Base-by-base conservation (phyloP, 192 early-diverging fungal species). In the Entomortierella chlamydospora region DNA sequence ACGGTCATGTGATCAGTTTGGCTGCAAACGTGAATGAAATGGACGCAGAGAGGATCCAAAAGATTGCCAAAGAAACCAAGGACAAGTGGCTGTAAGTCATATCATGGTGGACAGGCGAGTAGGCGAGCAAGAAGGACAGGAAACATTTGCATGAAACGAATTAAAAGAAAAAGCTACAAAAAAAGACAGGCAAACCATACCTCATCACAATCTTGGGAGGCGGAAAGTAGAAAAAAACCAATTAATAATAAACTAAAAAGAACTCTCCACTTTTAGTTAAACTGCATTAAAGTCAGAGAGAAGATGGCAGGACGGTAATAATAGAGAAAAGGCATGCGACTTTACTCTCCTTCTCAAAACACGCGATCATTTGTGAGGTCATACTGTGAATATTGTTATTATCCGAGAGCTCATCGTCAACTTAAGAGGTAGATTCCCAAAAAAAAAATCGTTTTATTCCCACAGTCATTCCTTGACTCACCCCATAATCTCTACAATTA, bases 31-130 rank as follows among this genome's bases (percentile, higher is more conserved):
- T 79, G 18, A 79, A 79, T 57, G 76, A 79, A 23, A 37, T 79
- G 15, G 76, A 79, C 29, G 76, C 76, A 0, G 68, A 79, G 12
- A 79, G 70, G 76, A 57, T 79, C 26, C 76, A 79, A 47, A 79
- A 79, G 76, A 26, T 61, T 22, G 76, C 68, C 53, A 79, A 79
- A 68, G 76, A 79, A 25, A 57, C 31, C 62, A 79, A 79, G 63
- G 76, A 79, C 49, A 79, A 79, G 58, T 79, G 76, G 76, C 67
- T 79, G 76, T 79, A 79, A 68, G 63, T 31, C 33, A 12, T 30
- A 31, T 23, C 3, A 31, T 9, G 53, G 1, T 18, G 41, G 26
- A n/a, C n/a, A 51, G n/a, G 30, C 30, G 31, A 33, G 18, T 31
- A 3, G 57, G 6, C 15, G 30, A 57, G 20, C 42, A 45, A 53